Percentiles rank a stretch among this genome's conserved stretches.
Conservation (phyloP, 441 rosid species). For the Aleurites moluccanus region DNA sequence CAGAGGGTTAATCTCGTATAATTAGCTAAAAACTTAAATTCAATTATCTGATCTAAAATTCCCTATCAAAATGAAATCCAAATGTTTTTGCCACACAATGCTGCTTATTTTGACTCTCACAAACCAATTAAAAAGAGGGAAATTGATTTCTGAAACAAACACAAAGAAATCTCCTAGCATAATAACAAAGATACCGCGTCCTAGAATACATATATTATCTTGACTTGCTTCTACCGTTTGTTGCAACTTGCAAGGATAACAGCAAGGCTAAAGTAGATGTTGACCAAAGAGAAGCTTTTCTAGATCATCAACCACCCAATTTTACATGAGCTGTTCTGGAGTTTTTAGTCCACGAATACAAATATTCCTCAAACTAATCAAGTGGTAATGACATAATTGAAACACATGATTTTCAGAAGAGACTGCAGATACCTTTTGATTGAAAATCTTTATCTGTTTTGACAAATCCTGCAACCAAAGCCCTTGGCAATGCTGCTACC, state of each 20-base stretch:
- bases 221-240: neutral
- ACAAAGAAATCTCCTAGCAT: neutral
- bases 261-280: slow-evolving; percentile 4
- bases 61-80: neutral
- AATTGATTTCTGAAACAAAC: neutral
- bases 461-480: slow-evolving; percentile 97
- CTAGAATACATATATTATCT: neutral
- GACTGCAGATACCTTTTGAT: slow-evolving; percentile 54
- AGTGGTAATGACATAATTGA: neutral
- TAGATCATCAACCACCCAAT: neutral
- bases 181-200: slow-evolving; percentile 2
- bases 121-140: neutral
- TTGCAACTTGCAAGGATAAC: neutral
- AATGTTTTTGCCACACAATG: neutral
- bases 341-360: neutral
- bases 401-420: neutral
- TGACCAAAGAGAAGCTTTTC: neutral
- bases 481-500: slow-evolving; percentile 92
- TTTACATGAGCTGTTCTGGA: neutral
- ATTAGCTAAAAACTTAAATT: neutral
- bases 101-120: neutral
- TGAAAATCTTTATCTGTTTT: slow-evolving; percentile 99
- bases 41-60: neutral
- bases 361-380: neutral
- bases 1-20: too few relatives aligned